Conservation (phyloP, 2,329 filamentous ascomycete species). For the Ophiosphaerella korrae region DNA sequence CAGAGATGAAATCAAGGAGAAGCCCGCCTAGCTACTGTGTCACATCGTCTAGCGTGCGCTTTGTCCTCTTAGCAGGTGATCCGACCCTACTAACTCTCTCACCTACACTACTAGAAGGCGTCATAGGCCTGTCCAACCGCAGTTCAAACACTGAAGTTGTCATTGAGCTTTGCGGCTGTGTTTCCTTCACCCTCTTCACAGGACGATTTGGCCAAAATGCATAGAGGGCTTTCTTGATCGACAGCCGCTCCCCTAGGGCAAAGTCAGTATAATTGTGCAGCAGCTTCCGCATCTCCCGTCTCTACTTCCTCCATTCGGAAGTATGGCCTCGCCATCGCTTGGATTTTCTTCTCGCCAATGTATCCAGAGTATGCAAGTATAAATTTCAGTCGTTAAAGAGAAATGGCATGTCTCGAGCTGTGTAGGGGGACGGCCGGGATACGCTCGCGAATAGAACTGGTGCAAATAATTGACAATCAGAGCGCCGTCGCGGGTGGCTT, state of each 20-base stretch:
- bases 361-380: slow-evolving; percentile 14
- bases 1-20: no score
- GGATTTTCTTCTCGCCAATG: slow-evolving; percentile 14
- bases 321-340: slow-evolving; percentile 9
- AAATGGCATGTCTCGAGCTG: slow-evolving; percentile 17
- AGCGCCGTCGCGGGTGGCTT: slow-evolving; percentile 16
- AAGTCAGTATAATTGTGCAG: slow-evolving; percentile 16
- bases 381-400: slow-evolving; percentile 10
- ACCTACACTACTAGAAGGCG: neutral
- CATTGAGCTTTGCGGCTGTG: slow-evolving; percentile 1
- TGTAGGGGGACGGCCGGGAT: slow-evolving; percentile 8
- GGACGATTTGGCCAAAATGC: slow-evolving; percentile 14
- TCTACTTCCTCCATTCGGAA: no score
- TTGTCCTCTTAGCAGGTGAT: no score
- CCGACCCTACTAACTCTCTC: no score
- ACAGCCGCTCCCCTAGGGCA: slow-evolving; percentile 9
- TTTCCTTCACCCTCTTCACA: slow-evolving; percentile 3
- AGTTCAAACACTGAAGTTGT: slow-evolving; percentile 1
- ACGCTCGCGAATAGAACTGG: slow-evolving; percentile 17
- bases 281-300: slow-evolving; percentile 7
- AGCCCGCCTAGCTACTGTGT: no score
- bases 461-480: slow-evolving; percentile 23
- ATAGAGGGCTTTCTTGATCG: slow-evolving; percentile 13
- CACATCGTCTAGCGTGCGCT: no score
- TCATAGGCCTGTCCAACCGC: slow-evolving; percentile 1